Evolutionary conservation across 257 asterid genomes (phyloP).

Genomic region (Gynochthodes officinalis): DNA sequence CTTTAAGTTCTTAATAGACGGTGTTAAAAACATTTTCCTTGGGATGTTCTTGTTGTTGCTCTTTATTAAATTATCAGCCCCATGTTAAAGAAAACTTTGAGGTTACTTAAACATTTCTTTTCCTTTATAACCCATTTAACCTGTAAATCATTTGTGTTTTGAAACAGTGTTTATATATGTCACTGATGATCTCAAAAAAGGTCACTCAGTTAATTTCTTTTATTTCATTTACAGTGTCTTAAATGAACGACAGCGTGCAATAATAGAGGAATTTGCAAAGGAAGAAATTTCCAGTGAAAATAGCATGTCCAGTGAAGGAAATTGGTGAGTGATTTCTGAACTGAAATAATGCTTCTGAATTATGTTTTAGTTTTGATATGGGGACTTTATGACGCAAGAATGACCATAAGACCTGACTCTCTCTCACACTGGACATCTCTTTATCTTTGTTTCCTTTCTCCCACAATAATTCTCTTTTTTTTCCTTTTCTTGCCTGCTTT

Average conservation of each 20-base stretch:
- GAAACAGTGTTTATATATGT: not conserved
- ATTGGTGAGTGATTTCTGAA: conserved; percentile 44
- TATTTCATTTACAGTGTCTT: conserved; percentile 41
- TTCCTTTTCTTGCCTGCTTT: not conserved
- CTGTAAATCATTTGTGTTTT: not conserved
- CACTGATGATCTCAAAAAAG: not conserved
- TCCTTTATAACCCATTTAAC: not conserved
- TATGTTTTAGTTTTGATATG: not conserved
- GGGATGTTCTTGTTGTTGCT: not conserved
- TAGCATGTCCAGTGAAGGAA: conserved; percentile 41
- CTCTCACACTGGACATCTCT: not conserved
- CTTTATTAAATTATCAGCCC: not conserved
- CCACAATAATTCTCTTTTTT: not conserved
- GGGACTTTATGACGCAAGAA: not conserved
- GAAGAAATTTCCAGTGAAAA: conserved; percentile 50
- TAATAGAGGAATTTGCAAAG: conserved; percentile 81
- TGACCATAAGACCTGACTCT: not conserved
- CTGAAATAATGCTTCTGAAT: not conserved
- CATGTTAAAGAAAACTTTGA: not conserved
- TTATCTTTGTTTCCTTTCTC: not conserved
- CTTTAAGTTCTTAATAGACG: not conserved
- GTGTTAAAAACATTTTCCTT: not conserved
- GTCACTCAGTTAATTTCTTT: not conserved
- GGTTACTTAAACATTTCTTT: not conserved
- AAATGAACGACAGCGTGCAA: conserved; percentile 63